These are phyloP conservation scores for Amyloporia xantha DNA, from an alignment of 768 basidiomycete genomes.

Conservation along the genomic window DNA sequence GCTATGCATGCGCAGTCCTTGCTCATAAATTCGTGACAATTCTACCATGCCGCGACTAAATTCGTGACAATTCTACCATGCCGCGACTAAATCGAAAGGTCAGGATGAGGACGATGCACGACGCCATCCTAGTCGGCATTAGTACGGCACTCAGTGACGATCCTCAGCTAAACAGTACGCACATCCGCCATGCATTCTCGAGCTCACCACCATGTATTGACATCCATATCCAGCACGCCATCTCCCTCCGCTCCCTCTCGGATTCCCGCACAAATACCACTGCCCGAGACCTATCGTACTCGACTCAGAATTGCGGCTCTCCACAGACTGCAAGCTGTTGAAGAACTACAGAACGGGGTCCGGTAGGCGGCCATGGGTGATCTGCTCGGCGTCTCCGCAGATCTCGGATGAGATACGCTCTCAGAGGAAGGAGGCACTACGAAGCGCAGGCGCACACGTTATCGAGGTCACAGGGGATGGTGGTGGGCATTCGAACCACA, in stretches of 20 bases:
- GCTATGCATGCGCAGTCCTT: neutral
- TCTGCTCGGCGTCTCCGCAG: slow-evolving; percentile 36
- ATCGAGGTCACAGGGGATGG: slow-evolving; percentile 35
- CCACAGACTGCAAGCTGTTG: slow-evolving; percentile 62
- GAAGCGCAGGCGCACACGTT: slow-evolving; percentile 61
- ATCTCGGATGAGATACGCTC: slow-evolving; percentile 14
- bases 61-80: neutral
- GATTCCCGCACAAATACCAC: slow-evolving; percentile 19
- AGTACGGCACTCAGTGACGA: slow-evolving; percentile 89
- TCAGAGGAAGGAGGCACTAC: slow-evolving; percentile 38
- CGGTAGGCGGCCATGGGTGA: slow-evolving; percentile 69
- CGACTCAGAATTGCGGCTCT: slow-evolving; percentile 67
- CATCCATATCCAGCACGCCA: slow-evolving; percentile 41
- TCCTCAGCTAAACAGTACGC: slow-evolving; percentile 86
- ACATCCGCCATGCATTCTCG: neutral
- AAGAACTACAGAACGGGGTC: slow-evolving; percentile 49
- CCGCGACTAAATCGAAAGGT: slow-evolving; percentile 9
- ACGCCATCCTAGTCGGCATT: slow-evolving; percentile 86
- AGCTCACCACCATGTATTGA: no score
- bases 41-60: neutral
- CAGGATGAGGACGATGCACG: slow-evolving; percentile 90
- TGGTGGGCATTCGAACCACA: slow-evolving; percentile 3
- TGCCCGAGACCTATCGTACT: slow-evolving; percentile 83
- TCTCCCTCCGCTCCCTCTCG: slow-evolving; percentile 37
- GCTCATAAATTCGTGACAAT: neutral